Evolutionary conservation across 345 rosid species (phyloP).

Genomic region (Populus simonii): DNA sequence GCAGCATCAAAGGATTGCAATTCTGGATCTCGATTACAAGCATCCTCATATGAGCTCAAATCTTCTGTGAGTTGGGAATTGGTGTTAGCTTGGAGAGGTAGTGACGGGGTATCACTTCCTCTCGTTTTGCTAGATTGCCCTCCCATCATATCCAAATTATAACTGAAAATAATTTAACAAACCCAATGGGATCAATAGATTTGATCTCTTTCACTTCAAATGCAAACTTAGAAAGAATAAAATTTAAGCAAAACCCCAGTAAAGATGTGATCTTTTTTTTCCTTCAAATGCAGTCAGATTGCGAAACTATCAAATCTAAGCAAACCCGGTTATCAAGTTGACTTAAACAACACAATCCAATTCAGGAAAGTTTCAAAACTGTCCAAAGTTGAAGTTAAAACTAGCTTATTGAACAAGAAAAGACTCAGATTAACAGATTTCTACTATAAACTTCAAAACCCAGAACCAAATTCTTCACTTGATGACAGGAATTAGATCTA

Average conservation of each 20-base stretch:
- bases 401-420: not conserved
- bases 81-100: slow-evolving; percentile 22
- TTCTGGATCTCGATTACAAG: slow-evolving; percentile 67
- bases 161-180: not conserved
- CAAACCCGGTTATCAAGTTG: not conserved
- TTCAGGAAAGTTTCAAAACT: not conserved
- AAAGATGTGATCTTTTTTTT: too few species aligned
- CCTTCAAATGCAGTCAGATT: too few species aligned
- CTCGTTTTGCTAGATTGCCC: slow-evolving; percentile 37
- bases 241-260: not conserved
- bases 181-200: slow-evolving; percentile 1
- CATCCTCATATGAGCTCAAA: slow-evolving; percentile 64
- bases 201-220: slow-evolving; percentile 4
- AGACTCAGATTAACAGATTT: not conserved
- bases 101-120: slow-evolving; percentile 22
- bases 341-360: not conserved
- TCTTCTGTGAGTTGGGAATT: slow-evolving; percentile 42
- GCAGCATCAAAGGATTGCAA: slow-evolving; percentile 60
- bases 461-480: not conserved
- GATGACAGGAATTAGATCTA: not conserved
- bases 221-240: not conserved
- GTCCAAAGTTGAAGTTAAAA: not conserved
- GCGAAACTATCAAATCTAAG: too few species aligned
- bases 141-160: slow-evolving; percentile 43
- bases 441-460: not conserved